A percentile compares a stretch with the other conserved stretches of the same genome.
phyloP scores from a whole-genome alignment of 1,284 basidiomycete species.

The Stygiomarasmius scandens region DNA sequence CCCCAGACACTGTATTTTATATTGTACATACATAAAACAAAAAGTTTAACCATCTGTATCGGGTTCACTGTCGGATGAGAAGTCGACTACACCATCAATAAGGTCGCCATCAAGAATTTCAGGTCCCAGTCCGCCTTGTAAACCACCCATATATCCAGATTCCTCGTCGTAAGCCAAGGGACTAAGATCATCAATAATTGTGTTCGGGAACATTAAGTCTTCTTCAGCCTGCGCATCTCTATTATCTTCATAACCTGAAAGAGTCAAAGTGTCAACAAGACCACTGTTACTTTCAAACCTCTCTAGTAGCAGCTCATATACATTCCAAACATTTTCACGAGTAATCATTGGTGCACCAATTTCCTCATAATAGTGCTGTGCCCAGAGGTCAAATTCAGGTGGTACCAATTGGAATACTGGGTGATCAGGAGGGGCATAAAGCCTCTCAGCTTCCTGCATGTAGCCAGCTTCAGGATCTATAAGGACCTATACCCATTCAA shows the following conservation, averaged over 20 bases:
- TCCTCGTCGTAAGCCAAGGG: conserved; percentile 1
- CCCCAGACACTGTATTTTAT: neutral
- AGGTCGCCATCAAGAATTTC: conserved; percentile 3
- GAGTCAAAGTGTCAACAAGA: neutral
- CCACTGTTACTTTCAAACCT: conserved; percentile 3
- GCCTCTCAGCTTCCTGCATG: conserved; percentile 4
- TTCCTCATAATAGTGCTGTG: conserved; percentile 8
- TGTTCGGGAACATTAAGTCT: neutral
- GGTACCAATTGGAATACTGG: conserved; percentile 20
- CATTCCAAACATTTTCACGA: conserved; percentile 17
- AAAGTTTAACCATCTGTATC: neutral
- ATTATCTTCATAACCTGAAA: neutral
- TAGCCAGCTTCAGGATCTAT: conserved; percentile 4
- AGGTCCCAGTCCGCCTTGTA: conserved; percentile 5
- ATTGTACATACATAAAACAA: neutral
- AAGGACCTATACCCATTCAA: neutral
- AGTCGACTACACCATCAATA: conserved; percentile 1
- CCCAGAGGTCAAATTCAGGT: conserved; percentile 7
- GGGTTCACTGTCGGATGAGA: neutral
- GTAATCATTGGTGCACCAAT: conserved; percentile 11
- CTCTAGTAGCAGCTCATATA: conserved; percentile 11
- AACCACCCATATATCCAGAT: conserved; percentile 6
- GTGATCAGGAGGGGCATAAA: conserved; percentile 19
- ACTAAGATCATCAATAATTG: neutral
- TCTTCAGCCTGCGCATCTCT: neutral